A percentile compares a stretch with the other conserved stretches of the same genome.
Conservation (phyloP, 345 rosid species). For the Bruguiera parviflora region DNA sequence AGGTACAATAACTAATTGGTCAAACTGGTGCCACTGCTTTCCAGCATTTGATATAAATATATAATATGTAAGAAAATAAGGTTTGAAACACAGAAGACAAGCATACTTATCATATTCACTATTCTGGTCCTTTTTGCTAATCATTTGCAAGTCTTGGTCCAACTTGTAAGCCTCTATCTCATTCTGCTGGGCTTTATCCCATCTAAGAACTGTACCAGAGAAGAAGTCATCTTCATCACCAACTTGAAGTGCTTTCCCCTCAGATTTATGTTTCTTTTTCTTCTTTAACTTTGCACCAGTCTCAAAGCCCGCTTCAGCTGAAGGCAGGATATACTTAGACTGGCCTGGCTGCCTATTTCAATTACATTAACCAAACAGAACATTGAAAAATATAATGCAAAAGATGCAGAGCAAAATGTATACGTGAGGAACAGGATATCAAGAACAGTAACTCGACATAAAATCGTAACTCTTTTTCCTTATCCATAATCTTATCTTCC, state of each 20-base stretch:
- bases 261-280: conserved; percentile 4
- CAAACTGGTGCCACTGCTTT: too few species aligned
- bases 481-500: neutral
- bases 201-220: conserved; percentile 10
- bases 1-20: too few species aligned
- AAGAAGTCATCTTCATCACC: conserved; percentile 17
- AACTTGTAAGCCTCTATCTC: conserved; percentile 5
- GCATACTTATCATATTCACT: conserved; percentile 15
- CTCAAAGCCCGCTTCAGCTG: neutral
- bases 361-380: neutral
- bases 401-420: neutral
- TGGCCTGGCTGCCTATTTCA: conserved; percentile 11
- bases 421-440: neutral
- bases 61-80: neutral
- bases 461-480: neutral
- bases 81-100: neutral
- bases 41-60: too few species aligned
- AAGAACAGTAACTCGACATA: neutral
- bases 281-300: conserved; percentile 11
- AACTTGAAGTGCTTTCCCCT: conserved; percentile 4
- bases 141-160: neutral
- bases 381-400: neutral
- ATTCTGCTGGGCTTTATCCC: neutral
- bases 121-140: conserved; percentile 6
- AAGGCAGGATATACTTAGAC: neutral